A percentile compares a stretch with the other conserved stretches of the same genome.
Conservation (phyloP, 768 basidiomycete species). For the Boletus speciosus region DNA sequence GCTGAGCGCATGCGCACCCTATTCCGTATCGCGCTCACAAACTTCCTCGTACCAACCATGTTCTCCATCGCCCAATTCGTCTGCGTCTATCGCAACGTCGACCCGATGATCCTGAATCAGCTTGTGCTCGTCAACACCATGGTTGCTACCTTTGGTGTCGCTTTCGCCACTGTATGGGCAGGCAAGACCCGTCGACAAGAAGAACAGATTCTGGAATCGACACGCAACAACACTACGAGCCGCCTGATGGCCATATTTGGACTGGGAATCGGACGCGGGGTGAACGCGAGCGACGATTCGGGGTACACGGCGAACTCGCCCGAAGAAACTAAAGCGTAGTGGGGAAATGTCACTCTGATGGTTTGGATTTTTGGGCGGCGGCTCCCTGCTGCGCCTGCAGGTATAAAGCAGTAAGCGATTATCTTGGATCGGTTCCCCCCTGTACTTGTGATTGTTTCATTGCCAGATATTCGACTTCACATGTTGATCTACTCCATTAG, state of each 20-base stretch:
- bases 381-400: too few relatives aligned
- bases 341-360: too few relatives aligned
- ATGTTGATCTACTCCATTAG: too few relatives aligned
- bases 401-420: too few relatives aligned
- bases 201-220: neutral
- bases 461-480: too few relatives aligned
- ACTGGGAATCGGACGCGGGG: neutral
- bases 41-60: constrained; percentile 23
- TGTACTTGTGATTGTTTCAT: too few relatives aligned
- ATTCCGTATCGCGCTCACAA: constrained; percentile 26
- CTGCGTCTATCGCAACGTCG: neutral
- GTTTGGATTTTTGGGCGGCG: too few relatives aligned
- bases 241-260: neutral
- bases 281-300: neutral
- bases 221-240: neutral
- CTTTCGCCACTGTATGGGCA: constrained; percentile 2
- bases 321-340: neutral
- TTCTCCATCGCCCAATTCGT: constrained; percentile 14
- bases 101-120: neutral
- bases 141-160: constrained; percentile 13
- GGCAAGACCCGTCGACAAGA: constrained; percentile 1
- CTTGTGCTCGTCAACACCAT: constrained; percentile 6
- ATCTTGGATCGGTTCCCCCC: too few relatives aligned
- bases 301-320: too few relatives aligned
- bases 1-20: constrained; percentile 12